These are phyloP conservation scores for Epichloe elymi DNA, from an alignment of 2,329 filamentous ascomycete species.

Conservation along the genomic window DNA sequence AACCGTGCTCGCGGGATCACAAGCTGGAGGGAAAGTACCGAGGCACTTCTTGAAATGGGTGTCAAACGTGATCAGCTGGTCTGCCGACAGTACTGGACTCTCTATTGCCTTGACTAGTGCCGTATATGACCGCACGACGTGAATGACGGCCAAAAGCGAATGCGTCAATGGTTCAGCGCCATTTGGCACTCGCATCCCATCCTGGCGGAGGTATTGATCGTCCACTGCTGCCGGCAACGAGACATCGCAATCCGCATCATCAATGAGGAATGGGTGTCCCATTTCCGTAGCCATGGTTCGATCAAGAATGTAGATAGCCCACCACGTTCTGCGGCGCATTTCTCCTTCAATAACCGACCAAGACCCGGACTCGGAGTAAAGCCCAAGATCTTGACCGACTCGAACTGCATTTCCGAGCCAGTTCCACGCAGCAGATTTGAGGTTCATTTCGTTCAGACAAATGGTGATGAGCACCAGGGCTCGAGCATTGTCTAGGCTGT, in stretches of 20 bases:
- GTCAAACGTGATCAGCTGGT: constrained; percentile 67
- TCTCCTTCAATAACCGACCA: constrained; percentile 70
- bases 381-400: constrained; percentile 69
- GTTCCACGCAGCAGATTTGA: constrained; percentile 72
- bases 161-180: constrained; percentile 47
- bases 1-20: constrained; percentile 52
- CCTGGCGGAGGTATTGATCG: constrained; percentile 59
- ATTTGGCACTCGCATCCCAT: constrained; percentile 38
- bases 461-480: constrained; percentile 61
- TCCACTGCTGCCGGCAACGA: constrained; percentile 67
- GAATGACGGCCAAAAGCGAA: constrained; percentile 65
- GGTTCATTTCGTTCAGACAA: constrained; percentile 74
- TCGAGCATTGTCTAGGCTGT: constrained; percentile 62
- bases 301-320: constrained; percentile 85
- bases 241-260: constrained; percentile 81
- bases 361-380: constrained; percentile 62
- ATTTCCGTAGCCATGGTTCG: constrained; percentile 68
- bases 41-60: constrained; percentile 66
- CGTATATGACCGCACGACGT: constrained; percentile 67
- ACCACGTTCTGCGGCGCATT: constrained; percentile 82
- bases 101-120: constrained; percentile 59
- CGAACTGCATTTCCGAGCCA: constrained; percentile 74
- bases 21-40: constrained; percentile 60
- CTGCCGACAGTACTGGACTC: constrained; percentile 49
- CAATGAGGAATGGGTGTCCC: constrained; percentile 67